Conservation (phyloP, 176 grass and related monocot genomes). For the Carex littledalei region DNA sequence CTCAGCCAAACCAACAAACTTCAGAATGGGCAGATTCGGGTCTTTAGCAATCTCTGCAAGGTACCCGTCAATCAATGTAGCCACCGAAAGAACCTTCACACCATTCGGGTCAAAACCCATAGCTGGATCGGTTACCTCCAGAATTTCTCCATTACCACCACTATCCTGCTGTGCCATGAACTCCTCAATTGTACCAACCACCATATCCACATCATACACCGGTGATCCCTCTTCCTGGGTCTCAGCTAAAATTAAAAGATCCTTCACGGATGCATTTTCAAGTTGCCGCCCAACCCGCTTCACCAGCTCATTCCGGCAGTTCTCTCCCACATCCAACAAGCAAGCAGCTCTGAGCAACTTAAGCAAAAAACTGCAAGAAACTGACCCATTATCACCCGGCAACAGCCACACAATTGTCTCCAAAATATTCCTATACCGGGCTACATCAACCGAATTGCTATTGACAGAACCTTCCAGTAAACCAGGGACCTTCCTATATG, state of each 20-base stretch:
- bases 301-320: constrained; percentile 36
- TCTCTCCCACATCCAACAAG: constrained; percentile 50
- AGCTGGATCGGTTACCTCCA: constrained; percentile 41
- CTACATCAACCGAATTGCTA: constrained; percentile 42
- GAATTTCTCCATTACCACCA: constrained; percentile 52
- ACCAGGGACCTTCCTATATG: constrained; percentile 53
- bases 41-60: constrained; percentile 88
- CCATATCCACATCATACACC: constrained; percentile 54
- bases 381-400: constrained; percentile 51
- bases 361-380: constrained; percentile 83
- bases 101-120: constrained; percentile 36
- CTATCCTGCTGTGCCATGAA: constrained; percentile 42
- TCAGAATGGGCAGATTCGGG: constrained; percentile 63
- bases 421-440: constrained; percentile 31
- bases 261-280: constrained; percentile 71
- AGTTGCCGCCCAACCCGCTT: constrained; percentile 68
- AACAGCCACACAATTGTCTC: constrained; percentile 70
- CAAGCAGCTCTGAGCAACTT: constrained; percentile 73
- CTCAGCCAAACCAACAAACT: constrained; percentile 73
- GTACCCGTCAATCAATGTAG: constrained; percentile 82
- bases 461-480: constrained; percentile 51
- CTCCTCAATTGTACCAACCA: constrained; percentile 59
- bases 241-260: constrained; percentile 63
- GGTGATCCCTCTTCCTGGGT: constrained; percentile 17
- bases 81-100: constrained; percentile 30